Evolutionary conservation across 768 basidiomycete genomes (phyloP).

Genomic region (Boletellus sp.): DNA sequence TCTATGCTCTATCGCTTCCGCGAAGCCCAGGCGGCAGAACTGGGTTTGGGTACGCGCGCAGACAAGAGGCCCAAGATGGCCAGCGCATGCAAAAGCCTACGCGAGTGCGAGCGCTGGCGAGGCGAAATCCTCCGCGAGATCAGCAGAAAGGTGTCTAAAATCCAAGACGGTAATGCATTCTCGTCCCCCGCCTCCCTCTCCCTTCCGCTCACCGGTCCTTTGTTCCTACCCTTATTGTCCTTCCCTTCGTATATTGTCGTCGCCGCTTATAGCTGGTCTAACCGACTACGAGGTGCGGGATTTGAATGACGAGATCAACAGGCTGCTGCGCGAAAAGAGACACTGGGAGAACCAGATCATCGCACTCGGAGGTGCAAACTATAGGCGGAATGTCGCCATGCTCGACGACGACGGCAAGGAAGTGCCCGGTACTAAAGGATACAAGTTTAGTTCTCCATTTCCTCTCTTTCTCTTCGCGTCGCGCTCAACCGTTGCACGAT

Average conservation of each 20-base stretch:
- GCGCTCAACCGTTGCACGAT: not conserved
- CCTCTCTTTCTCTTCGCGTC: not conserved
- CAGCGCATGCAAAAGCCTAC: slow-evolving; percentile 82
- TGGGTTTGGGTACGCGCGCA: slow-evolving; percentile 80
- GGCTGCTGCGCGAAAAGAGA: slow-evolving; percentile 87
- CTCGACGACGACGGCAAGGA: slow-evolving; percentile 93
- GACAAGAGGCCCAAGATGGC: slow-evolving; percentile 94
- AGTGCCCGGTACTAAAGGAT: slow-evolving; percentile 94
- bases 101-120: slow-evolving; percentile 94
- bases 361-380: slow-evolving; percentile 94
- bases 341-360: slow-evolving; percentile 99
- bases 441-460: slow-evolving; percentile 63
- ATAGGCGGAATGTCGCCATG: slow-evolving; percentile 90
- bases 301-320: slow-evolving; percentile 97
- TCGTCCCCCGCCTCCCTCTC: not conserved
- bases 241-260: not conserved
- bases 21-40: slow-evolving; percentile 93
- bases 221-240: not conserved
- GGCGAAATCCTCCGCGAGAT: slow-evolving; percentile 95
- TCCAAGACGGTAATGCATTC: slow-evolving; percentile 77
- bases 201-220: not conserved
- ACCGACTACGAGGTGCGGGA: slow-evolving; percentile 96
- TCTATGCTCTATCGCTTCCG: slow-evolving; percentile 95
- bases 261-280: slow-evolving; percentile 61
- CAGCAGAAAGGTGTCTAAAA: slow-evolving; percentile 94